A percentile compares a stretch with the other conserved stretches of the same genome.
These are phyloP conservation scores for Prunus persica DNA, from an alignment of 306 rosid species.

Conservation along the genomic window DNA sequence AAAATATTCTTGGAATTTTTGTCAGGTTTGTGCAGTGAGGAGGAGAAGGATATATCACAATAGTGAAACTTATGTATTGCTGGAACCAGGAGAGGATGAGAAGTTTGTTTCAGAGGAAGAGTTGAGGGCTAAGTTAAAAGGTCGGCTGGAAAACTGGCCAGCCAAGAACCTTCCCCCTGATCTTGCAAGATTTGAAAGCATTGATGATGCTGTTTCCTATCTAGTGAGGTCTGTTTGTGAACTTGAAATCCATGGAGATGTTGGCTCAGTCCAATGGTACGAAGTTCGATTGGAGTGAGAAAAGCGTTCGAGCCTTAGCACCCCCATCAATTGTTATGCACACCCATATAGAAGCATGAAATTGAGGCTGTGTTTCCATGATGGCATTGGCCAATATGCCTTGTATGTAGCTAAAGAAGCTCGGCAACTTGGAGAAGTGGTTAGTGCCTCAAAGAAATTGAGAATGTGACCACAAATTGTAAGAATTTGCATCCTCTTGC, in stretches of 20 bases:
- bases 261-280: conserved; percentile 83
- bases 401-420: too few relatives aligned
- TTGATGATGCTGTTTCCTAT: conserved; percentile 81
- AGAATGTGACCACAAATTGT: neutral
- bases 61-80: conserved; percentile 65
- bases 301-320: neutral
- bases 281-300: conserved; percentile 70
- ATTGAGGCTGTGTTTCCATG: neutral
- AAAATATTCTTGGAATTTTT: neutral
- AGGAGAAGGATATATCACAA: conserved; percentile 65
- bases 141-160: conserved; percentile 79
- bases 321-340: neutral
- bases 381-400: too few relatives aligned
- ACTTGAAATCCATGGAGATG: conserved; percentile 80
- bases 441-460: neutral
- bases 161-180: conserved; percentile 74
- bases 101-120: conserved; percentile 76
- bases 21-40: conserved; percentile 55
- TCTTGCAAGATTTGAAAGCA: conserved; percentile 60
- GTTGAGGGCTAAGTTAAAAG: conserved; percentile 48
- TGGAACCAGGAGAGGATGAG: conserved; percentile 88
- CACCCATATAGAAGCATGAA: neutral
- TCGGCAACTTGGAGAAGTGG: too few relatives aligned
- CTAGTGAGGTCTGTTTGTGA: conserved; percentile 70
- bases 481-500: neutral